Base-by-base conservation (phyloP, 805 yeast genomes). In the Spencermartinsiella europaea region DNA sequence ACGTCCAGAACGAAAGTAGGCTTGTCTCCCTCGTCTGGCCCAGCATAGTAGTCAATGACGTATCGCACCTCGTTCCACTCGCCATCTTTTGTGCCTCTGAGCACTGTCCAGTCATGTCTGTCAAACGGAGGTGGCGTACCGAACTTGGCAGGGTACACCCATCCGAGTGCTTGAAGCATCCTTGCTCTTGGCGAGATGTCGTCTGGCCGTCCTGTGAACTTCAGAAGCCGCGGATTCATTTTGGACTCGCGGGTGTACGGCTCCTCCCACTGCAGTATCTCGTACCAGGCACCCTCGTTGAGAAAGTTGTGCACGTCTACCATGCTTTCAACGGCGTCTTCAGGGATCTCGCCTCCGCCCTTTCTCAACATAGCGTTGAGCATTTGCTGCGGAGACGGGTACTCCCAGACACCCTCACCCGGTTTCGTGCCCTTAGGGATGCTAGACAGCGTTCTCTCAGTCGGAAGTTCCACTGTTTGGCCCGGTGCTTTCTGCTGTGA, bases 351-450 rank as follows among this genome's bases (percentile, higher is more conserved):
- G 1, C 52, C 53, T 60, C 93, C 91, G 17, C 96, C 96, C 69
- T 93, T 93, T 53, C 91, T 80, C 21, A 89, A 70, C 98, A 93
- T 91, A 10, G 99, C 99, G 60, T 91, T 90, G 55, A 89, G 81
- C 99, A 93, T 93, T 64, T 93, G 99, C 67, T 93, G 99, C 0
- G 99, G 99, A 2, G 96, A 87, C 1, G 99, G 99, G 63, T 93
- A 93, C 67, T 93, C 99, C 99, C 99, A 93, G 40, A 82, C 79
- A 1, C 95, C 95, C 50, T 79, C 80, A 7, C 70, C 73, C 1
- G 69, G 72, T 12, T 63, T 61, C 22, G 72, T 77, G 22, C 98
- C 98, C 52, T 87, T 76, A 17, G 99, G 99, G 44, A 93, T 93
- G 1, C 87, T 69, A 14, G 96, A 87, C 34, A 81, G 65, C 1